Evolutionary conservation across 2,329 filamentous ascomycete genomes (phyloP).

Genomic region (Hymenoscyphus albidus): DNA sequence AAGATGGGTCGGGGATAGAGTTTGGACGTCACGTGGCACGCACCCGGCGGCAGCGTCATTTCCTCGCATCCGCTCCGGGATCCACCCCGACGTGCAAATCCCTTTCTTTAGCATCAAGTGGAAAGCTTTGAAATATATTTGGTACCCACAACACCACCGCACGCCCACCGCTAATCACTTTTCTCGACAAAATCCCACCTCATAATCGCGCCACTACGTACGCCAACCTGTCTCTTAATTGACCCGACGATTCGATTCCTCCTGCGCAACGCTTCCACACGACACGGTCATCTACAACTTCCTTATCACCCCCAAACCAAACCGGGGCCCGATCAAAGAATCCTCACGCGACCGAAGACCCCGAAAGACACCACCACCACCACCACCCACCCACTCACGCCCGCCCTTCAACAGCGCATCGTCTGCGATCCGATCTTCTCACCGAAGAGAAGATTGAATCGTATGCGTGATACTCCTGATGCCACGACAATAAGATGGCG

Average conservation of each 20-base stretch:
- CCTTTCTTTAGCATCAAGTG: background rate
- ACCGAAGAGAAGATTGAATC: slow-evolving; percentile 2
- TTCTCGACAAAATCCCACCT: slow-evolving; percentile 6
- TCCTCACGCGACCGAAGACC: slow-evolving; percentile 23
- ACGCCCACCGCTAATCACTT: slow-evolving; percentile 4
- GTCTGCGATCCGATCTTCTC: background rate
- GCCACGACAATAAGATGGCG: slow-evolving; percentile 61
- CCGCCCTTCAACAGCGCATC: background rate
- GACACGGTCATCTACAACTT: slow-evolving; percentile 9
- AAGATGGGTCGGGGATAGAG: background rate
- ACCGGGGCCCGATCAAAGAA: slow-evolving; percentile 9
- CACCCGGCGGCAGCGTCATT: background rate
- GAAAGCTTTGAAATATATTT: background rate
- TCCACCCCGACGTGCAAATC: background rate
- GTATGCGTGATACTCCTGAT: slow-evolving; percentile 24
- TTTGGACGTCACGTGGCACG: background rate
- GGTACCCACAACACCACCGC: slow-evolving; percentile 9
- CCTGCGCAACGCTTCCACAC: slow-evolving; percentile 3
- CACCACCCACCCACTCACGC: slow-evolving; percentile 6
- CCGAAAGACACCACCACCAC: slow-evolving; percentile 8
- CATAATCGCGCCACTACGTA: background rate
- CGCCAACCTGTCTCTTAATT: slow-evolving; percentile 25
- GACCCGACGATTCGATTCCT: slow-evolving; percentile 16
- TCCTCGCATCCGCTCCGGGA: background rate
- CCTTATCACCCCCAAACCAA: slow-evolving; percentile 22